Conservation (phyloP, 331 rosid genomes). For the Quercus phellos region DNA sequence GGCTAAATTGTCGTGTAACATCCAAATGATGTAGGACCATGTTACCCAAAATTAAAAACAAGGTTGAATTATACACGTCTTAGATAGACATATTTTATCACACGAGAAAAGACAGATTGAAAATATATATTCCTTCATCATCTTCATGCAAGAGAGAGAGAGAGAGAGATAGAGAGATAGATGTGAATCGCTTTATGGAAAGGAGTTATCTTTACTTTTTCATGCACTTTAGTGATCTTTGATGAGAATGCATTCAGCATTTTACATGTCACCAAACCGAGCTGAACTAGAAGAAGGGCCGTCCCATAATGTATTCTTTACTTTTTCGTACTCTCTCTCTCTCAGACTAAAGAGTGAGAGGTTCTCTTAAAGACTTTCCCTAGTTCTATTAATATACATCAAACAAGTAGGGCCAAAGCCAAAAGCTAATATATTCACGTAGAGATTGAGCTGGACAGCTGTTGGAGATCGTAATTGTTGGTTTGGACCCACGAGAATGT, state of each 20-base stretch:
- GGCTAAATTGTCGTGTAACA: neutral
- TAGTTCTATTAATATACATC: conserved; percentile 21
- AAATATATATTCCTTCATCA: conserved; percentile 10
- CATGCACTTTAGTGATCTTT: conserved; percentile 15
- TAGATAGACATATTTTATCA: conserved; percentile 23
- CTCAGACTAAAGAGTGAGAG: conserved; percentile 4
- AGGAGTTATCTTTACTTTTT: conserved; percentile 9
- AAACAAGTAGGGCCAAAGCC: conserved; percentile 43
- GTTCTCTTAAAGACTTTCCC: conserved; percentile 26
- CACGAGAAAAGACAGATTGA: conserved; percentile 29
- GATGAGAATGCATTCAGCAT: conserved; percentile 29
- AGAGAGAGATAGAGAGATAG: neutral
- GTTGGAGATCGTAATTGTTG: conserved; percentile 30
- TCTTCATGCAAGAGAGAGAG: conserved; percentile 30
- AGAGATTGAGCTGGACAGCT: conserved; percentile 40
- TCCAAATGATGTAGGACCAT: neutral
- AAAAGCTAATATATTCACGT: conserved; percentile 34
- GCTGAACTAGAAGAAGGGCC: conserved; percentile 32
- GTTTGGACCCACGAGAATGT: conserved; percentile 41
- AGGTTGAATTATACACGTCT: neutral
- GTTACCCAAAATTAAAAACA: neutral
- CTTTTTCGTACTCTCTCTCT: neutral
- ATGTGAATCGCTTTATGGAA: conserved; percentile 21
- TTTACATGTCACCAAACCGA: conserved; percentile 22
- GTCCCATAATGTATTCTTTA: conserved; percentile 22